These are phyloP conservation scores for Globisporangium spiculum DNA, from an alignment of 352 stramenopile genomes.

Conservation along the genomic window DNA sequence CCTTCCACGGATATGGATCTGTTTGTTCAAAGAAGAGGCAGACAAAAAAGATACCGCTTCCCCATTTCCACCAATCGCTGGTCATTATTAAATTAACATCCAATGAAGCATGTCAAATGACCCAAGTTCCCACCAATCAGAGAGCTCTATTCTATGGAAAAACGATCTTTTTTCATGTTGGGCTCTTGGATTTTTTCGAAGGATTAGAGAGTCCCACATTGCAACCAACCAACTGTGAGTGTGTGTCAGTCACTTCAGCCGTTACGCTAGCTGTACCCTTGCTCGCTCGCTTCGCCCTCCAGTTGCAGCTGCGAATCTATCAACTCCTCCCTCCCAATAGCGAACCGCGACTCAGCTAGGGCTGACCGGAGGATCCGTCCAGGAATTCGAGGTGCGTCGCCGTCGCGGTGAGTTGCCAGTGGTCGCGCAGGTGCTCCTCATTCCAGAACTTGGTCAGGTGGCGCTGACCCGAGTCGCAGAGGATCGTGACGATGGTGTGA, in stretches of 20 bases:
- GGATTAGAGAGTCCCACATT: neutral
- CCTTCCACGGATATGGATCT: slow-evolving; percentile 9
- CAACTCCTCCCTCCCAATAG: neutral
- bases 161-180: slow-evolving; percentile 4
- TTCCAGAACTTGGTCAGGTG: slow-evolving; percentile 91
- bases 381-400: slow-evolving; percentile 71
- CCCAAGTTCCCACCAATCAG: slow-evolving; percentile 1
- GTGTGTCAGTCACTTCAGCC: neutral
- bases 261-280: neutral
- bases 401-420: slow-evolving; percentile 61
- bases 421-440: slow-evolving; percentile 61
- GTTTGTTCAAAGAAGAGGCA: neutral
- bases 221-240: neutral
- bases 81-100: neutral
- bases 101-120: neutral
- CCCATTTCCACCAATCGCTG: slow-evolving; percentile 3
- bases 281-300: neutral
- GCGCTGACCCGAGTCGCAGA: slow-evolving; percentile 88
- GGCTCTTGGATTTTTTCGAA: slow-evolving; percentile 7
- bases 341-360: slow-evolving; percentile 23
- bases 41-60: slow-evolving; percentile 5
- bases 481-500: slow-evolving; percentile 82
- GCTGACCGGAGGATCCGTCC: slow-evolving; percentile 61
- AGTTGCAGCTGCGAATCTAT: too few species aligned
- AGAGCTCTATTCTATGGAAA: neutral